Evolutionary conservation across 352 stramenopile species (phyloP).

Genomic region (Globisporangium takayamanum): DNA sequence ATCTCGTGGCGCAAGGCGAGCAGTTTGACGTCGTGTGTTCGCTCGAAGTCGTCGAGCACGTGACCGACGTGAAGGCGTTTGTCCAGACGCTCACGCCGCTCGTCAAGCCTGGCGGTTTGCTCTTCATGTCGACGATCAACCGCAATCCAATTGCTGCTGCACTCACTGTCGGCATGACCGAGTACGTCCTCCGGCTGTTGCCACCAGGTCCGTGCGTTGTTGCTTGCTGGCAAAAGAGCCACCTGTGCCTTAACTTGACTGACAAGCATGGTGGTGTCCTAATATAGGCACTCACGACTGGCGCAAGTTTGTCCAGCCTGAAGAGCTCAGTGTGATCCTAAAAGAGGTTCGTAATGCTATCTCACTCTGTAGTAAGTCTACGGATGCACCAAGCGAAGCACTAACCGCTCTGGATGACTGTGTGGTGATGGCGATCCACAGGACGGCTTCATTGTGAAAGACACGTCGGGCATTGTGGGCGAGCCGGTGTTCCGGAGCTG

Average conservation of each 20-base stretch:
- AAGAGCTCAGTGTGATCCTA: conserved; percentile 53
- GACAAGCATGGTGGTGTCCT: background rate
- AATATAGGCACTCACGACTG: conserved; percentile 70
- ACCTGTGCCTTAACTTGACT: background rate
- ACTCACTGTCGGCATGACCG: conserved; percentile 65
- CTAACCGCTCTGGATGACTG: background rate
- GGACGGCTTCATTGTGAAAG: conserved; percentile 48
- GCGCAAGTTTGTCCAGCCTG: conserved; percentile 77
- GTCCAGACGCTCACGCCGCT: conserved; percentile 69
- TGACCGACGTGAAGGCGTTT: conserved; percentile 62
- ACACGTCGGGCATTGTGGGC: conserved; percentile 76
- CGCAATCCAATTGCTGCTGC: conserved; percentile 58
- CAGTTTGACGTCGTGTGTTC: conserved; percentile 84
- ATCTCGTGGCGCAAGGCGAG: conserved; percentile 58
- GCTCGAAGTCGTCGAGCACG: conserved; percentile 82
- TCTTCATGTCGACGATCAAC: conserved; percentile 87
- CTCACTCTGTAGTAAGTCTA: background rate
- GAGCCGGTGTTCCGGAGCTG: conserved; percentile 69
- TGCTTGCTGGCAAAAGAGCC: background rate
- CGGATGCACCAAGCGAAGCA: background rate
- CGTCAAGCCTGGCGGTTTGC: conserved; percentile 70
- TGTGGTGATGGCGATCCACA: conserved; percentile 1
- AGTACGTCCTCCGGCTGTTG: conserved; percentile 71
- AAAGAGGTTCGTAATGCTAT: conserved; percentile 26
- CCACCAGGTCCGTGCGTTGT: conserved; percentile 29